Evolutionary conservation across 169 alveolate species (phyloP), one percentile per base, ranked within the genome.

Genomic region (Cryptosporidium sp.): DNA sequence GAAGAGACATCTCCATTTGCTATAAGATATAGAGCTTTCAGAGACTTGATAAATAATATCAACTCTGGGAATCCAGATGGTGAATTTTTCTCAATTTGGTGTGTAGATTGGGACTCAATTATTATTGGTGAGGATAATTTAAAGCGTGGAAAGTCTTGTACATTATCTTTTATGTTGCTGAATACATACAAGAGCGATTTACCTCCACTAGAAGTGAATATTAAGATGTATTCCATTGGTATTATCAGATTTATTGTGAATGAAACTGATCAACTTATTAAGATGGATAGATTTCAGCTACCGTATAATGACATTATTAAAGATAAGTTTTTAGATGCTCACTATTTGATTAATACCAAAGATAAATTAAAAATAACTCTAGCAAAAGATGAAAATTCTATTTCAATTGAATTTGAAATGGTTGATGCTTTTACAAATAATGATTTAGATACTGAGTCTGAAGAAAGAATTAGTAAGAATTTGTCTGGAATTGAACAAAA

Each of bases 1-100:
- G 89, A 59, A 35, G 65, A 80, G n/a, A 62, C 73, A 18, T 80
- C 89, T 18, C 89, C 89, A 41, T 80, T 80, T 59, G 75, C 75
- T 31, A 80, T 80, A 8, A 80, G 89, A 41, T 80, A 80, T 41
- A 80, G 75, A 18, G 75, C 73, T 16, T 80, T 61, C 35, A 9
- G 89, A 23, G 65, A 80, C 31, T 67, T 43, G 21, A 67, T 80
- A 23, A 73, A 73, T 37, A 33, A 29, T 2, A 31, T 62, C 8
- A 80, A 52, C 12, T 37, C 65, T 35, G 68, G 50, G 5, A 43
- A 18, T 9, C 41, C 6, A 21, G 52, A 33, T 33, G 71, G 50
- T n/a, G 71, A 65, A 26, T 65, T 65, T 65, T 80, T 80, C 41
- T 80, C 89, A 8, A 45, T 65, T 14, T 80, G 89, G 89, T 45